Evolutionary conservation across 1,139 yeast species (phyloP).

Genomic region (Lipomyces yarrowii): DNA sequence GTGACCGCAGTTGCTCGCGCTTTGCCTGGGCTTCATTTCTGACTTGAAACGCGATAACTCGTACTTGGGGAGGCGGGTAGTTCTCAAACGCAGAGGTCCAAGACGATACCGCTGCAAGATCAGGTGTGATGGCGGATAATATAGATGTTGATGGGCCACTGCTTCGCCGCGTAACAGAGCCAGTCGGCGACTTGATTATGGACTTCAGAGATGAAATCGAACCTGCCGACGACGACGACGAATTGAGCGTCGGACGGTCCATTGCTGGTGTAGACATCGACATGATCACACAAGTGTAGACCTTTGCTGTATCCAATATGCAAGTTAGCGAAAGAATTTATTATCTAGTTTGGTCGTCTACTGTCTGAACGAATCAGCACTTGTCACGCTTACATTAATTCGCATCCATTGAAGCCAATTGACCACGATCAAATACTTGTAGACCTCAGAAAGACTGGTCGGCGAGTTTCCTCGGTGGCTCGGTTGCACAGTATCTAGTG

Average conservation of each 20-base stretch:
- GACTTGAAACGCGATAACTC: slow-evolving; percentile 26
- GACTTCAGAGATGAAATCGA: slow-evolving; percentile 21
- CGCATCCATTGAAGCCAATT: neutral
- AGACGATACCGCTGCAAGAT: slow-evolving; percentile 17
- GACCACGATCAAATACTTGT: neutral
- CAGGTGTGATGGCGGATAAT: neutral
- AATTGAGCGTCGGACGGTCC: slow-evolving; percentile 2
- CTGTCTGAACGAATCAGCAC: neutral
- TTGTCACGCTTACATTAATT: neutral
- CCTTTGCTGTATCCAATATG: neutral
- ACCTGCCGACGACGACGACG: slow-evolving; percentile 9
- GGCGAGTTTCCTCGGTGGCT: neutral
- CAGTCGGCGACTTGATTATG: slow-evolving; percentile 1
- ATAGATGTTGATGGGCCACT: slow-evolving; percentile 7
- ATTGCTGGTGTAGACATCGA: slow-evolving; percentile 1
- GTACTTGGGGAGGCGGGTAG: slow-evolving; percentile 27
- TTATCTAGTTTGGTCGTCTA: neutral
- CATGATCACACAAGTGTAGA: neutral
- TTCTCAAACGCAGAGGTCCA: slow-evolving; percentile 27
- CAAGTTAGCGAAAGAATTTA: neutral
- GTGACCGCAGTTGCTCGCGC: slow-evolving; percentile 52
- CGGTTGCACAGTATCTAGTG: neutral
- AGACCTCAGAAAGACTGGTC: neutral
- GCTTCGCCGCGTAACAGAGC: slow-evolving; percentile 6
- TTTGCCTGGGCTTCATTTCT: slow-evolving; percentile 38